Percentiles rank a stretch among this genome's conserved stretches.
These are phyloP conservation scores for Aspergillus tanneri DNA, from an alignment of 2,329 filamentous ascomycete species.

Conservation along the genomic window DNA sequence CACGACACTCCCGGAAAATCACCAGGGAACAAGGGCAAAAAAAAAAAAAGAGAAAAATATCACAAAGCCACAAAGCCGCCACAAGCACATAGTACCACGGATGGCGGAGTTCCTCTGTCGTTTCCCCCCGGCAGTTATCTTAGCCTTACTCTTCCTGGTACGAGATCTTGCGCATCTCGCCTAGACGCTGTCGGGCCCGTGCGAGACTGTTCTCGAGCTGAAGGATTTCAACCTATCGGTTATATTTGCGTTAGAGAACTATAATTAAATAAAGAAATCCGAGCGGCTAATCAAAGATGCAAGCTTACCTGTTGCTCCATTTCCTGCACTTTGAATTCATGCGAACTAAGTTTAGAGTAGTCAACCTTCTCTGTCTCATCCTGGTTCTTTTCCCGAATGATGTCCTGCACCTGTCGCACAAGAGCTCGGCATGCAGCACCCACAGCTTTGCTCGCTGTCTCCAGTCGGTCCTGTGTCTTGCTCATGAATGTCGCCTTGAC, in stretches of 20 bases:
- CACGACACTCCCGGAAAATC: too few species aligned
- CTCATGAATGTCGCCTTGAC: slow-evolving; percentile 99
- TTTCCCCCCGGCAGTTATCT: too few species aligned
- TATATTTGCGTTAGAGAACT: slow-evolving; percentile 17
- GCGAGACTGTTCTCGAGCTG: slow-evolving; percentile 87
- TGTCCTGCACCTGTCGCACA: slow-evolving; percentile 88
- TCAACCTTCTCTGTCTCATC: slow-evolving; percentile 79
- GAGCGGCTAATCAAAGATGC: not conserved
- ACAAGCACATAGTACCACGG: too few species aligned
- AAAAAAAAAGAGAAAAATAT: too few species aligned
- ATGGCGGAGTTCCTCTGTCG: not conserved
- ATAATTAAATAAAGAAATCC: slow-evolving; percentile 1
- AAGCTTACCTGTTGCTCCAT: slow-evolving; percentile 96
- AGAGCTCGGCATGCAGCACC: slow-evolving; percentile 82
- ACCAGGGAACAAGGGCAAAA: too few species aligned
- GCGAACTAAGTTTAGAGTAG: slow-evolving; percentile 80
- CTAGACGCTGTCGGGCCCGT: slow-evolving; percentile 75
- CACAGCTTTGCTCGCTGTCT: slow-evolving; percentile 89
- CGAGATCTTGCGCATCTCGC: slow-evolving; percentile 97
- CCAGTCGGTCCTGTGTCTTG: slow-evolving; percentile 88
- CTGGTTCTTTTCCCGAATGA: slow-evolving; percentile 82
- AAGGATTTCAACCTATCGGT: slow-evolving; percentile 82
- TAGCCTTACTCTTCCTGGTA: slow-evolving; percentile 82
- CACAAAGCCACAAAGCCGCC: too few species aligned
- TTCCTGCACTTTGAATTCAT: slow-evolving; percentile 97